Conservation (phyloP, 768 basidiomycete species). For the Floccularia luteovirens region DNA sequence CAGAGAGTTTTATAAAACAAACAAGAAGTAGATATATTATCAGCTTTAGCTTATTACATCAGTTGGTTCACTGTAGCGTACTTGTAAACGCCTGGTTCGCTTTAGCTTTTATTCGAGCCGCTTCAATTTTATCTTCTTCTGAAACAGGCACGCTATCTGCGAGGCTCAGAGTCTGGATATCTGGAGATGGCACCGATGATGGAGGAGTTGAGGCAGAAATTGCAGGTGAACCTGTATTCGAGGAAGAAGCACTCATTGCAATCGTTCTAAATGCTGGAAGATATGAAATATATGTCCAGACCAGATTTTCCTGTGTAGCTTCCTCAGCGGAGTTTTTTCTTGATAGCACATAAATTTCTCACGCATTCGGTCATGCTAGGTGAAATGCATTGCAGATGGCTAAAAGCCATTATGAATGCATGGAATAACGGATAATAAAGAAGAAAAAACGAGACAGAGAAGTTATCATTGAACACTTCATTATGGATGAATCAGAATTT, state of each 20-base stretch:
- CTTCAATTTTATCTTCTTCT: slow-evolving; percentile 62
- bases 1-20: slow-evolving; percentile 1
- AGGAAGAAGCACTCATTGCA: slow-evolving; percentile 12
- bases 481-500: too few relatives aligned
- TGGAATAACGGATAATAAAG: too few relatives aligned
- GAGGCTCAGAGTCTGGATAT: slow-evolving; percentile 42
- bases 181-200: slow-evolving; percentile 54
- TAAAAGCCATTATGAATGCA: too few relatives aligned
- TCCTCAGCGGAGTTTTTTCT: too few relatives aligned
- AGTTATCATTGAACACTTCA: too few relatives aligned
- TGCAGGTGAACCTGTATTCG: slow-evolving; percentile 31
- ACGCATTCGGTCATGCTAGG: too few relatives aligned
- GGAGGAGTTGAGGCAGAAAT: slow-evolving; percentile 38
- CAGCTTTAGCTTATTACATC: slow-evolving; percentile 1
- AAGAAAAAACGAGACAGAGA: too few relatives aligned
- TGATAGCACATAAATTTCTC: too few relatives aligned
- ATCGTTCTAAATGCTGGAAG: not conserved
- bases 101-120: slow-evolving; percentile 66
- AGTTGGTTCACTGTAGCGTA: slow-evolving; percentile 21
- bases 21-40: not conserved
- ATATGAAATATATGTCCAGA: not conserved
- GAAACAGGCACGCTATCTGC: slow-evolving; percentile 41
- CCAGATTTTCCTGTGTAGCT: too few relatives aligned
- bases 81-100: slow-evolving; percentile 87
- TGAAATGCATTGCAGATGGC: too few relatives aligned